These are phyloP conservation scores for Xylaria sp. DNA, from an alignment of 2,329 filamentous ascomycete species.

Conservation along the genomic window DNA sequence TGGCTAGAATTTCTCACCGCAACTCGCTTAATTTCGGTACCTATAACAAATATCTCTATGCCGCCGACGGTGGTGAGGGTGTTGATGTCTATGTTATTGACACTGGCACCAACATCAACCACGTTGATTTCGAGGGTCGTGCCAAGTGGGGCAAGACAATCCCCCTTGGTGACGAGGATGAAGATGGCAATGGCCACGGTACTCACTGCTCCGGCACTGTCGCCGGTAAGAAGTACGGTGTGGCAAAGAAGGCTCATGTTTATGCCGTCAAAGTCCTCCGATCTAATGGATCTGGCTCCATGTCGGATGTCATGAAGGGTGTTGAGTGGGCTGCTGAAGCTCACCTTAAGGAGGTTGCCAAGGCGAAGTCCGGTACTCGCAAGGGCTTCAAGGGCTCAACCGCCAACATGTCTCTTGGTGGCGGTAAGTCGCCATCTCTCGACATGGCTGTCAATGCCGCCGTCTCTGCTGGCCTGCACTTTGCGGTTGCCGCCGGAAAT, in stretches of 20 bases:
- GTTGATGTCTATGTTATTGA: constrained; percentile 99
- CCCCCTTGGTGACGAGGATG: constrained; percentile 74
- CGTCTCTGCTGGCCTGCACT: constrained; percentile 87
- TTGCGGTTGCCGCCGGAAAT: constrained; percentile 96
- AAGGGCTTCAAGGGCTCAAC: constrained; percentile 98
- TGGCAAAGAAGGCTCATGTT: constrained; percentile 96
- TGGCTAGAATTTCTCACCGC: constrained; percentile 96
- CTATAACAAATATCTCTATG: constrained; percentile 98
- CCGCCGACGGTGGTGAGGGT: constrained; percentile 84
- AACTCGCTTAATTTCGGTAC: constrained; percentile 78
- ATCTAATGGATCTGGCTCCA: constrained; percentile 95
- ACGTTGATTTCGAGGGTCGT: constrained; percentile 96
- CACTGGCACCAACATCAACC: constrained; percentile 87
- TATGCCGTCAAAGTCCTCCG: constrained; percentile 97
- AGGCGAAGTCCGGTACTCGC: constrained; percentile 79
- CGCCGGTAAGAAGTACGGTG: constrained; percentile 97
- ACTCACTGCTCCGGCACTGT: constrained; percentile 99
- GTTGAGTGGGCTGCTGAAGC: constrained; percentile 87
- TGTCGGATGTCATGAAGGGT: constrained; percentile 98
- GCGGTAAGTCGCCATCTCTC: constrained; percentile 89
- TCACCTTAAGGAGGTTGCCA: constrained; percentile 70
- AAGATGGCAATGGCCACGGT: constrained; percentile 95
- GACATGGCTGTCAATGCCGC: constrained; percentile 92
- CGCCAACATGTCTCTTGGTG: constrained; percentile 98
- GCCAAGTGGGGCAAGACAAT: constrained; percentile 97